Evolutionary conservation across 225 moss, liverwort and hornwort species (phyloP).

Genomic region (Ulota crispa): DNA sequence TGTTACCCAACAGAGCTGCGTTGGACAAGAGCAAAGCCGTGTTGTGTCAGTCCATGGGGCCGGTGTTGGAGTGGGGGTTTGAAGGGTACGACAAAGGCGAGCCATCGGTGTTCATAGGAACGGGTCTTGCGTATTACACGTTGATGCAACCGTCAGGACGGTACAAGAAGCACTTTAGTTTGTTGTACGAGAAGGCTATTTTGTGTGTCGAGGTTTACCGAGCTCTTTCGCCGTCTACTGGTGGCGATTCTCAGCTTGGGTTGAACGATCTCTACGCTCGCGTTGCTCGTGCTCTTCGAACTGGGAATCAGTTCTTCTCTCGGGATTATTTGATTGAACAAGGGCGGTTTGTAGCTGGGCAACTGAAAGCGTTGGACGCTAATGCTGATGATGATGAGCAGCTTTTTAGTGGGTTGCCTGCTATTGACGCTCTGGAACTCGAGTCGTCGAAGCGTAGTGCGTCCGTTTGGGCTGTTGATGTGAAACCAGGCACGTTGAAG

Average conservation of each 20-base stretch:
- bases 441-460: slow-evolving; percentile 47
- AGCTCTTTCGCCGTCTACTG: slow-evolving; percentile 58
- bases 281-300: slow-evolving; percentile 61
- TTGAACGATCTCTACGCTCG: slow-evolving; percentile 65
- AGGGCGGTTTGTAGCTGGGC: slow-evolving; percentile 59
- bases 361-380: slow-evolving; percentile 71
- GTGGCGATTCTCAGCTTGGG: slow-evolving; percentile 63
- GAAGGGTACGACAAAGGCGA: slow-evolving; percentile 82
- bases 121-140: slow-evolving; percentile 66
- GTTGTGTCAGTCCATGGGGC: slow-evolving; percentile 67
- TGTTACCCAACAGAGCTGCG: slow-evolving; percentile 42
- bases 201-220: slow-evolving; percentile 80
- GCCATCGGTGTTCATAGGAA: slow-evolving; percentile 62
- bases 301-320: slow-evolving; percentile 60
- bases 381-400: slow-evolving; percentile 72
- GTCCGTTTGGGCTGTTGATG: neutral
- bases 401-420: slow-evolving; percentile 80
- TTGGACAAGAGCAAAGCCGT: slow-evolving; percentile 59
- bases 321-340: slow-evolving; percentile 66
- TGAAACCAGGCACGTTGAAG: slow-evolving; percentile 39
- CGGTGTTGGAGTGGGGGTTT: slow-evolving; percentile 72
- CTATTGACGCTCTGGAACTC: slow-evolving; percentile 59
- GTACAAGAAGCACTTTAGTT: slow-evolving; percentile 69
- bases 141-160: slow-evolving; percentile 61
- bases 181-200: slow-evolving; percentile 65